Evolutionary conservation across 2,329 filamentous ascomycete species (phyloP).

Genomic region (Fusarium heterosporum): DNA sequence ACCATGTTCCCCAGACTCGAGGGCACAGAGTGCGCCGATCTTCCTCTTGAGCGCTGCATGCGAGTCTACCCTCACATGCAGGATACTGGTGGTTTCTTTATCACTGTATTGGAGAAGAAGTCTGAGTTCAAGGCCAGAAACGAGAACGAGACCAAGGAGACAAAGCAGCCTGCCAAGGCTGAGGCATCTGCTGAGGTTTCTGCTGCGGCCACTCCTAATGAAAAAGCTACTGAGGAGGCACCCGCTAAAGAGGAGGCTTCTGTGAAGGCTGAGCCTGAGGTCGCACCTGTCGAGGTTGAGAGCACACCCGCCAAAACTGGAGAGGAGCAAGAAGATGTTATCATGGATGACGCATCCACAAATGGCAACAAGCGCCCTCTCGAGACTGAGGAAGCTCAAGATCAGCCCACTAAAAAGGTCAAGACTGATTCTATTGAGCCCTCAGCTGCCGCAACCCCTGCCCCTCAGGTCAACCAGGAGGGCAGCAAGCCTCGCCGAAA

Average conservation of each 20-base stretch:
- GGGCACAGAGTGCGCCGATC: conserved; percentile 64
- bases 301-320: conserved; percentile 9
- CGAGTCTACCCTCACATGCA: conserved; percentile 95
- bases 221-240: conserved; percentile 35
- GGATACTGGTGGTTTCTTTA: conserved; percentile 98
- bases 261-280: conserved; percentile 53
- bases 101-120: conserved; percentile 92
- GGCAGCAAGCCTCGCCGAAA: conserved; percentile 56
- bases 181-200: conserved; percentile 20
- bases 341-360: conserved; percentile 48
- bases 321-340: conserved; percentile 46
- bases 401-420: conserved; percentile 61
- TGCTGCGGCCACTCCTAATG: conserved; percentile 22
- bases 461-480: conserved; percentile 45
- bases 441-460: conserved; percentile 39
- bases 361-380: conserved; percentile 53
- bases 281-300: conserved; percentile 43
- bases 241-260: conserved; percentile 49
- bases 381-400: conserved; percentile 52
- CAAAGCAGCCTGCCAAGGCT: conserved; percentile 31
- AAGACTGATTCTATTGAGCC: conserved; percentile 54
- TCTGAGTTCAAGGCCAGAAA: conserved; percentile 83
- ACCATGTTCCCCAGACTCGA: conserved; percentile 83
- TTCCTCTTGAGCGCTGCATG: conserved; percentile 91
- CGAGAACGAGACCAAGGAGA: conserved; percentile 64